Evolutionary conservation across 805 yeast genomes (phyloP).

Genomic region (Cyberlindnera maritima): DNA sequence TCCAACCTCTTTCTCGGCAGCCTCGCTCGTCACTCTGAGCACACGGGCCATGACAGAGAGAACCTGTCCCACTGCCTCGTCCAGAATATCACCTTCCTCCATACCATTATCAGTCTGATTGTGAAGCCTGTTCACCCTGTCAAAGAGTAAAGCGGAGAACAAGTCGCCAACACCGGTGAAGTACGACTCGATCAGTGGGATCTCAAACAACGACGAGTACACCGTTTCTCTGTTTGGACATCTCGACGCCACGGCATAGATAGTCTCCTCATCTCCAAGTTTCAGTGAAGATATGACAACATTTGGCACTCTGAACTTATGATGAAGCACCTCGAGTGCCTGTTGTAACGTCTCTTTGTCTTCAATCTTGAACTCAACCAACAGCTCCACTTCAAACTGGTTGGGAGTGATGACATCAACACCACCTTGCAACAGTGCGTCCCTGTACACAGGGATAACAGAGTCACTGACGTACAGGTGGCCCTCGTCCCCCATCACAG

Average conservation of each 20-base stretch:
- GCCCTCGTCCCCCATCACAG: conserved; percentile 82
- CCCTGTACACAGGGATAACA: conserved; percentile 58
- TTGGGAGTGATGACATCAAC: conserved; percentile 87
- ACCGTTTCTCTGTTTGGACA: conserved; percentile 6
- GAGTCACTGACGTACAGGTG: conserved; percentile 58
- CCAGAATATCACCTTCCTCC: conserved; percentile 15
- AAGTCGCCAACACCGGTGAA: conserved; percentile 96
- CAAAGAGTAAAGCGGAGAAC: conserved; percentile 76
- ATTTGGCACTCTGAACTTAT: conserved; percentile 45
- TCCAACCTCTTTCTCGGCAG: conserved; percentile 37
- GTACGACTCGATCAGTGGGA: conserved; percentile 69
- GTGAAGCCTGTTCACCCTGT: conserved; percentile 44
- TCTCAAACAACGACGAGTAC: conserved; percentile 35
- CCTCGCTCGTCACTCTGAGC: conserved; percentile 43
- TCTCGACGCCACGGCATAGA: conserved; percentile 23
- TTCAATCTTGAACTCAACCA: conserved; percentile 50
- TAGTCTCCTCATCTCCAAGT: conserved; percentile 19
- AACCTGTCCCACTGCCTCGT: conserved; percentile 49
- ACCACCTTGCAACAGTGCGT: conserved; percentile 39
- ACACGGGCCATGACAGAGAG: conserved; percentile 54
- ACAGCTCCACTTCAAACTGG: conserved; percentile 80
- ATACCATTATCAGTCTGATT: neutral
- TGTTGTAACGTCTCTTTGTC: conserved; percentile 35
- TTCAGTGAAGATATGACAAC: conserved; percentile 67
- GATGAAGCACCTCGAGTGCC: conserved; percentile 52